phyloP scores from a whole-genome alignment of 2,329 filamentous ascomycete genomes.

The Aspergillus tubingensis region DNA sequence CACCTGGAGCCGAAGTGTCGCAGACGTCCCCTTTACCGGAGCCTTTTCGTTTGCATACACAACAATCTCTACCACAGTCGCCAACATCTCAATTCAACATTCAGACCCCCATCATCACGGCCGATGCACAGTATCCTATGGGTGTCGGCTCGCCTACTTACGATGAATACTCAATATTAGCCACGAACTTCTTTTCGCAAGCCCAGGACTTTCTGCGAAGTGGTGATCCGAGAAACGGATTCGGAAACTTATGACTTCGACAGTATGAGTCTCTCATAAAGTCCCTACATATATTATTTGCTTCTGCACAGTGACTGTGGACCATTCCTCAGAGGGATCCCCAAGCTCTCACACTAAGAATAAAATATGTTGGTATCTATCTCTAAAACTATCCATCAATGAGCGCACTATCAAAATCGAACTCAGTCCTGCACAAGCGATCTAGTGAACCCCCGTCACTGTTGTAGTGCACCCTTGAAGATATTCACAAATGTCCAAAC shows the following conservation, averaged over 20 bases:
- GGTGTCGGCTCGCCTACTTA: slow-evolving; percentile 32
- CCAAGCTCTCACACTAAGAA: neutral
- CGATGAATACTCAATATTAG: slow-evolving; percentile 50
- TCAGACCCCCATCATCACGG: slow-evolving; percentile 19
- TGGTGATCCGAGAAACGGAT: slow-evolving; percentile 39
- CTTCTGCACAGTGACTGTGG: neutral
- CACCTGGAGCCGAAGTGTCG: slow-evolving; percentile 41
- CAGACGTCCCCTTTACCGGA: slow-evolving; percentile 48
- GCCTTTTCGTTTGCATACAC: slow-evolving; percentile 41
- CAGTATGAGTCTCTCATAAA: no score
- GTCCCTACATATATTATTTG: neutral
- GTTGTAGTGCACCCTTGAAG: slow-evolving; percentile 33
- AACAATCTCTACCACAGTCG: slow-evolving; percentile 20
- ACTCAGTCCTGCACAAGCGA: no score
- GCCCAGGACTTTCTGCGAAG: slow-evolving; percentile 46
- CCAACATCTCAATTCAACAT: slow-evolving; percentile 23
- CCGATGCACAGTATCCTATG: slow-evolving; percentile 17
- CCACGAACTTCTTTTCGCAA: slow-evolving; percentile 52
- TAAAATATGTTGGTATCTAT: neutral
- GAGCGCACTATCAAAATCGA: no score
- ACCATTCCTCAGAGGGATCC: no score
- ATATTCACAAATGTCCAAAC: slow-evolving; percentile 58
- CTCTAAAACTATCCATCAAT: neutral
- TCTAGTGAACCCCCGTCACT: neutral
- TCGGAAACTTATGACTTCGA: slow-evolving; percentile 32